Evolutionary conservation across 2,329 filamentous ascomycete species (phyloP), one percentile per base, ranked within the genome.

Genomic region (Xylaria sp.): DNA sequence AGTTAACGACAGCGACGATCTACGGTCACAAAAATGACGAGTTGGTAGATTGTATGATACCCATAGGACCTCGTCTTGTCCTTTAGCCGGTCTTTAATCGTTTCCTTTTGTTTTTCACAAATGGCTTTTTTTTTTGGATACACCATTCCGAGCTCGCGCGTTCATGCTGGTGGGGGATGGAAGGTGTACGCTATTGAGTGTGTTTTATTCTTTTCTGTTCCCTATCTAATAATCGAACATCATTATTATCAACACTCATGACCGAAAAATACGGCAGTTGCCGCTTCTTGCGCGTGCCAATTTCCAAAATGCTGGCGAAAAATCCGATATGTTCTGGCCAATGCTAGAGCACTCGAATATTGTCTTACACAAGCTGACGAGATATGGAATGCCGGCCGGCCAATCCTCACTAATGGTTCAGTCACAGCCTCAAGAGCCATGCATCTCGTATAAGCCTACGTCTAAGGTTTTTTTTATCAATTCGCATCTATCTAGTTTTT

Each of bases 11-110:
- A 44, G 53, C 33, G 51, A 54, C 44, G 64, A 65, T 59, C 65
- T 31, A 59, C 36, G n/a, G 62, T 20, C 6, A 56, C n/a, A 63
- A 42, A 54, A 10, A 42, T 9, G 28, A 59, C 15, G 42, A 56
- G 40, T 63, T 46, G 20, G 42, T 66, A 72, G 56, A 67, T 66
- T 71, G 67, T 56, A 72, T 68, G 65, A 66, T 71, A 68, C 68
- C 67, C 57, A 23, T 17, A 46, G 49, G 53, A 33, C 57, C 23
- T 42, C 15, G 15, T 51, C 17, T 69, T 33, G 33, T 38, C 23
- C 42, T 58, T 23, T 15, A 36, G 17, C 7, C n/a, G 23, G 20
- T 42, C 36, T 49, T 36, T 57, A 4, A 31, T 26, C 20, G 3
- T 40, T 31, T 58, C 9, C 17, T 60, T 56, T 6, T 60, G 46